A percentile compares a stretch with the other conserved stretches of the same genome.
Conservation (phyloP, 371 early-diverging fungal genomes). For the Apophysomyces variabilis region DNA sequence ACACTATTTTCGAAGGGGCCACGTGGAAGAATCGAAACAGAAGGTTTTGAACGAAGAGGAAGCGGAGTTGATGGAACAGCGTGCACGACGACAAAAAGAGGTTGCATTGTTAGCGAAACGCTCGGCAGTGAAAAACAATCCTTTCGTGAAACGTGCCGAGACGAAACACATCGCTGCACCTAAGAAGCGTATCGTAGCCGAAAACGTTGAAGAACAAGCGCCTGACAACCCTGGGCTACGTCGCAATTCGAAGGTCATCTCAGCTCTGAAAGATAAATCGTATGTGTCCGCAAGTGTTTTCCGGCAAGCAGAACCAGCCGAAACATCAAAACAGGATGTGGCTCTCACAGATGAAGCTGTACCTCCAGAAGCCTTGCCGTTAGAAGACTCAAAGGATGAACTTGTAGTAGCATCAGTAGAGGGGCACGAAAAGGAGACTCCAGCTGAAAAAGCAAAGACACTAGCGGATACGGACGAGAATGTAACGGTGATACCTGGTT, state of each 20-base stretch:
- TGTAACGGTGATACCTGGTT: not conserved
- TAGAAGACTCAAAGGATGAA: not conserved
- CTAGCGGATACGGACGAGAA: not conserved
- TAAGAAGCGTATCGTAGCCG: not conserved
- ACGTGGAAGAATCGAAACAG: slow-evolving; percentile 28
- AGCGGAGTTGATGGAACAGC: slow-evolving; percentile 25
- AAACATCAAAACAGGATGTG: slow-evolving; percentile 1
- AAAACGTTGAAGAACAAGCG: not conserved
- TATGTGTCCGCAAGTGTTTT: slow-evolving; percentile 47
- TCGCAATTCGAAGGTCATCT: slow-evolving; percentile 39
- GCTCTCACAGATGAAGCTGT: not conserved
- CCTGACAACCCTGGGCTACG: not conserved
- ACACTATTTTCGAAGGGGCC: slow-evolving; percentile 25
- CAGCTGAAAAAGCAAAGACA: not conserved
- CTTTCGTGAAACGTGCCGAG: slow-evolving; percentile 40
- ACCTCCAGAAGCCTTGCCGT: slow-evolving; percentile 6
- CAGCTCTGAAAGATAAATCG: slow-evolving; percentile 34
- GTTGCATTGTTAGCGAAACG: slow-evolving; percentile 28
- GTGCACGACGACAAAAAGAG: slow-evolving; percentile 23
- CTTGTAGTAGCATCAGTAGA: not conserved
- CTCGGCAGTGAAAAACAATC: slow-evolving; percentile 40
- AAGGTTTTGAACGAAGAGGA: slow-evolving; percentile 30
- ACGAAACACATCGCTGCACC: slow-evolving; percentile 16
- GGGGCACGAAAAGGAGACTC: not conserved
- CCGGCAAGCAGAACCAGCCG: slow-evolving; percentile 27